Evolutionary conservation across 345 rosid genomes (phyloP).

Genomic region (Rhodomyrtus tomentosa): DNA sequence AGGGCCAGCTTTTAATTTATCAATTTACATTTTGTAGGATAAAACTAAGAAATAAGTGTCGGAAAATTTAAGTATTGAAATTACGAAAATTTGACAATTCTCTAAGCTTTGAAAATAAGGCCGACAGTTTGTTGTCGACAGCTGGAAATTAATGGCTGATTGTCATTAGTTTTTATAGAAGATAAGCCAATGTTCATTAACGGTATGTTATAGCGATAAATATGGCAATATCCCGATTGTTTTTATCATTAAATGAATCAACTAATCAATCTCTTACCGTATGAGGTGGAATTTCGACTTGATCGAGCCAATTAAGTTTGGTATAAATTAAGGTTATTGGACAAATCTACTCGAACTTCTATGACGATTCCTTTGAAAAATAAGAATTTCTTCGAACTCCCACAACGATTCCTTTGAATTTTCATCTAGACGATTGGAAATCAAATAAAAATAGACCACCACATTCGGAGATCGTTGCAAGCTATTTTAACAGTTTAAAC

Average conservation of each 20-base stretch:
- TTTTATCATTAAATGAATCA: background rate
- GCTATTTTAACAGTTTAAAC: rapidly evolving
- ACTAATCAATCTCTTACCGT: background rate
- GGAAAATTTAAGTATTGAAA: too few species aligned
- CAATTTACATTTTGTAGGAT: background rate
- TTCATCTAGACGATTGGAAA: rapidly evolving
- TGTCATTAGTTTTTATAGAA: background rate
- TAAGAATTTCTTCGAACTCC: rapidly evolving
- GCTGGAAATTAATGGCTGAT: background rate
- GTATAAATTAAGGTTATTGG: background rate
- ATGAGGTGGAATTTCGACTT: background rate
- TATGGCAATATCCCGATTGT: background rate
- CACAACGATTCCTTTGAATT: rapidly evolving
- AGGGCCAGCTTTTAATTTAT: background rate
- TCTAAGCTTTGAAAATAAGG: background rate
- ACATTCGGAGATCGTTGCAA: rapidly evolving
- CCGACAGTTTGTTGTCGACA: background rate
- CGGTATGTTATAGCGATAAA: background rate
- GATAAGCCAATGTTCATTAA: background rate
- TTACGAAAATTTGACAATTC: too few species aligned
- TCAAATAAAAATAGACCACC: background rate
- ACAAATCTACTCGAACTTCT: background rate
- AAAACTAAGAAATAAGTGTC: too few species aligned
- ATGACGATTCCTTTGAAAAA: rapidly evolving
- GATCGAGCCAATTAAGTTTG: background rate